Evolutionary conservation across 345 rosid genomes (phyloP).

Genomic region (Camelina laxa): DNA sequence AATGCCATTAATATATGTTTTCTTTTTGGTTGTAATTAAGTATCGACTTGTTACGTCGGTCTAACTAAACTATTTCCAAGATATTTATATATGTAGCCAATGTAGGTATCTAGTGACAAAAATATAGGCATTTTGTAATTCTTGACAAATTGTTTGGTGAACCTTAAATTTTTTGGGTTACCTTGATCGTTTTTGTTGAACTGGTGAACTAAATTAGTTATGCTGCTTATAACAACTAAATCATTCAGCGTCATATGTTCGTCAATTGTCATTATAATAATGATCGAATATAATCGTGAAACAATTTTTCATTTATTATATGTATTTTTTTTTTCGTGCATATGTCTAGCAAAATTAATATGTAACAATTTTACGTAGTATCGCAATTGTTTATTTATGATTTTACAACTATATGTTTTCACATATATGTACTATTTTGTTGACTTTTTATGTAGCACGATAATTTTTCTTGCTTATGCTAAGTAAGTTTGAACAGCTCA

Average conservation of each 20-base stretch:
- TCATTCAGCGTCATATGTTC: background rate
- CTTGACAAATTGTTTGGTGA: background rate
- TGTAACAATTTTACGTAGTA: too few species aligned
- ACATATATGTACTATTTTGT: too few species aligned
- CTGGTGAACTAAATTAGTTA: background rate
- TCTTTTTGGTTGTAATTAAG: background rate
- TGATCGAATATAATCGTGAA: too few species aligned
- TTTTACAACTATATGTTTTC: too few species aligned
- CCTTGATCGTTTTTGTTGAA: background rate
- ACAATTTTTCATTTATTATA: too few species aligned
- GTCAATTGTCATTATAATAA: background rate
- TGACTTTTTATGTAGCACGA: too few species aligned
- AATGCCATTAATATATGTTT: background rate
- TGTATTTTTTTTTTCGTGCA: too few species aligned
- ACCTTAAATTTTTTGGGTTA: background rate
- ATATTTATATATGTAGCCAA: background rate
- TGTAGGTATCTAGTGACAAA: background rate
- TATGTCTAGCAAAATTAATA: too few species aligned
- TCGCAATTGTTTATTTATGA: too few species aligned
- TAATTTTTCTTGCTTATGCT: background rate
- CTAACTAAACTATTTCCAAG: background rate
- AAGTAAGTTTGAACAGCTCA: background rate
- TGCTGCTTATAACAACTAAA: background rate
- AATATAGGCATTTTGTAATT: background rate
- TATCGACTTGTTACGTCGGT: conserved; percentile 21